These are phyloP conservation scores for Globisporangium parvum DNA, from an alignment of 352 stramenopile species.

Conservation along the genomic window DNA sequence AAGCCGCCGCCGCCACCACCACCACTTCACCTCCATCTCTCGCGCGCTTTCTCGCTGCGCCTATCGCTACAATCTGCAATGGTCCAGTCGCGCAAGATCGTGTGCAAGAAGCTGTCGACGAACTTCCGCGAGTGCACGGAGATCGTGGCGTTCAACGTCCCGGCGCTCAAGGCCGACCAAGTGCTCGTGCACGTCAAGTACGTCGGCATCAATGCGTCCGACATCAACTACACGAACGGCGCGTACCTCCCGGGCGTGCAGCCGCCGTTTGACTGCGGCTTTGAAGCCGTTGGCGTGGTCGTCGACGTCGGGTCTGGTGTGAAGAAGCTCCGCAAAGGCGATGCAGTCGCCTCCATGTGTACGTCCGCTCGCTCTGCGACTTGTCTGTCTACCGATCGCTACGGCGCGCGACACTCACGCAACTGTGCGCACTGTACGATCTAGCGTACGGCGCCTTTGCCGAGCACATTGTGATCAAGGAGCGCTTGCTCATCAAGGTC, in stretches of 20 bases:
- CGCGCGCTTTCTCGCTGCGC: too few relatives aligned
- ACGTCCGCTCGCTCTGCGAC: constrained; percentile 2
- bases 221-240: constrained; percentile 61
- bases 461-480: constrained; percentile 29
- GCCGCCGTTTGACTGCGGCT: constrained; percentile 48
- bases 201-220: constrained; percentile 36
- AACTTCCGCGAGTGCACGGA: constrained; percentile 73
- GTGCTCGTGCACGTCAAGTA: constrained; percentile 44
- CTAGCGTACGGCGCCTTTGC: constrained; percentile 40
- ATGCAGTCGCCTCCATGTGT: constrained; percentile 38
- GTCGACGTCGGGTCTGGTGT: constrained; percentile 22
- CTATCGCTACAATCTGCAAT: constrained; percentile 23
- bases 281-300: constrained; percentile 39
- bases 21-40: background rate
- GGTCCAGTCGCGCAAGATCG: constrained; percentile 65
- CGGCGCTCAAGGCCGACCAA: constrained; percentile 31
- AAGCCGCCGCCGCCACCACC: background rate
- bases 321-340: constrained; percentile 35
- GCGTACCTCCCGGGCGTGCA: constrained; percentile 37
- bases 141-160: constrained; percentile 46
- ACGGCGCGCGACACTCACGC: background rate
- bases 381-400: background rate
- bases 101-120: constrained; percentile 73
- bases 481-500: constrained; percentile 20
- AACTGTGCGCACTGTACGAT: background rate